Percentiles rank a stretch among this genome's conserved stretches.
Conservation (phyloP, 257 asterid species). For the Fraxinus quadrangulata region DNA sequence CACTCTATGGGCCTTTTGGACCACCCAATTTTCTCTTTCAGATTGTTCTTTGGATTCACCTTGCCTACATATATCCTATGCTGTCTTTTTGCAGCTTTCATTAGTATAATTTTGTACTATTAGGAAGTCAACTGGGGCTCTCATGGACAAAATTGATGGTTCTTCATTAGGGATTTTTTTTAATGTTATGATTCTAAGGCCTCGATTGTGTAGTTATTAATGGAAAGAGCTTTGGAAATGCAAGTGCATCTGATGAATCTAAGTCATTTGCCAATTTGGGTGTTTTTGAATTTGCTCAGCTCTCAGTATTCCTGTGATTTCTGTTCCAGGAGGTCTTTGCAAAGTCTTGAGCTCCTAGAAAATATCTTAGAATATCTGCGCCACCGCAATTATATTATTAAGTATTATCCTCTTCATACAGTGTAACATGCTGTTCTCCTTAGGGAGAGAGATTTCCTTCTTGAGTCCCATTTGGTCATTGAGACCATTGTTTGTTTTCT, state of each 20-base stretch:
- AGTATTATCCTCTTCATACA: neutral
- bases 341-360: neutral
- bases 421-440: neutral
- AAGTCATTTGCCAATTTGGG: too few relatives aligned
- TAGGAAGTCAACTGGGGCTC: neutral
- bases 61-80: slow-evolving; percentile 6
- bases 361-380: neutral
- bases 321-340: neutral
- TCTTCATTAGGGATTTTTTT: neutral
- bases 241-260: too few relatives aligned
- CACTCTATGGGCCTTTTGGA: slow-evolving; percentile 41
- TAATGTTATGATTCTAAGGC: too few relatives aligned
- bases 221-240: too few relatives aligned
- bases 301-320: neutral
- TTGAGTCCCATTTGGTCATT: neutral
- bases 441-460: neutral
- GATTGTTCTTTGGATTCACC: slow-evolving; percentile 23
- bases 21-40: slow-evolving; percentile 38
- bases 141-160: neutral
- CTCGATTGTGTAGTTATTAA: too few relatives aligned
- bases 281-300: neutral
- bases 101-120: neutral
- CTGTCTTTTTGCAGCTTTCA: slow-evolving; percentile 32
- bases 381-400: too few relatives aligned
- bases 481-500: neutral